Percentiles rank a stretch among this genome's conserved stretches.
These are phyloP conservation scores for Paratinospora sagittata DNA, from an alignment of 164 flowering plant species.

Conservation along the genomic window DNA sequence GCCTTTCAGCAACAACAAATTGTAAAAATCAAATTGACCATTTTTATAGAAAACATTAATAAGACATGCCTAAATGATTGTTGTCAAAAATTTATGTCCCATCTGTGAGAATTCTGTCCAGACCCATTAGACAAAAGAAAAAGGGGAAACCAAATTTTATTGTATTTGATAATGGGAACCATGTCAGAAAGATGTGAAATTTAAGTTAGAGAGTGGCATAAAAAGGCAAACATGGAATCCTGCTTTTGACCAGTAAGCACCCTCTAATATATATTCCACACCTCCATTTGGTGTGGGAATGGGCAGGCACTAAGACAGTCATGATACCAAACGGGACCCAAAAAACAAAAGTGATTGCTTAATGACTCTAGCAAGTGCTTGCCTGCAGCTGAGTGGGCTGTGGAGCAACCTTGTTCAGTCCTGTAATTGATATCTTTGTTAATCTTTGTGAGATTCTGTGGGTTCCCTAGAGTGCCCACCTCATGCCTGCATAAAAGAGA, in stretches of 20 bases:
- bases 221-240: neutral
- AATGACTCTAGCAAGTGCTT: neutral
- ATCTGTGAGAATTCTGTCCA: neutral
- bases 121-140: neutral
- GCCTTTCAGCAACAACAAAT: no score
- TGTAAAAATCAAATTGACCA: no score
- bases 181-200: no score
- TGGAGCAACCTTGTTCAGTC: conserved; percentile 2
- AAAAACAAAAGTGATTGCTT: neutral
- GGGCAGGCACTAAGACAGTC: neutral
- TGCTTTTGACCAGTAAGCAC: neutral
- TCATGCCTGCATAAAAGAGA: neutral
- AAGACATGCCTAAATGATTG: neutral
- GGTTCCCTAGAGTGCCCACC: neutral
- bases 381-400: neutral
- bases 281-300: neutral
- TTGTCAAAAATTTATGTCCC: neutral
- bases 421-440: neutral
- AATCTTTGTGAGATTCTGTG: neutral
- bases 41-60: no score
- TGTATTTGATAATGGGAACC: neutral
- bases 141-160: neutral
- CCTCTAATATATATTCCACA: neutral
- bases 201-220: neutral
- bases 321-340: neutral